Conservation (phyloP, 1,139 yeast genomes). For the Blastobotrys aristatus region DNA sequence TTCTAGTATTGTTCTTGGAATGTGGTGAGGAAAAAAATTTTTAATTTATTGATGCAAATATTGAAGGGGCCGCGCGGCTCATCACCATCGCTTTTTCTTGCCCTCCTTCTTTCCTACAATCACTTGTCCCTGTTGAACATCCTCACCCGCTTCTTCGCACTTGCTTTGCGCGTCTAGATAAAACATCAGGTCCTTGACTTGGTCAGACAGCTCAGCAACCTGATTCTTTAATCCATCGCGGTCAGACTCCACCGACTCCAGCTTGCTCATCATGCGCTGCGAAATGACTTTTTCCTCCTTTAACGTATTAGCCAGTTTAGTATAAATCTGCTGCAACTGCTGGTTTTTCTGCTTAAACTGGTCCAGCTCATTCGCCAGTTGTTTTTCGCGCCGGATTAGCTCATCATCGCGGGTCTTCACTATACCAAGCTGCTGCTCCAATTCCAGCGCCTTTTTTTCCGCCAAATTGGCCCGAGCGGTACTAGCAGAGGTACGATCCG, state of each 20-base stretch:
- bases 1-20: not conserved
- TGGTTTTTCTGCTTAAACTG: conserved; percentile 36
- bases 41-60: not conserved
- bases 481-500: conserved; percentile 32
- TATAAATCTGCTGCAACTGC: conserved; percentile 28
- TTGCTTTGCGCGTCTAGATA: conserved; percentile 69
- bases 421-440: conserved; percentile 2
- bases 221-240: conserved; percentile 45
- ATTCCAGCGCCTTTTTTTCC: conserved; percentile 20
- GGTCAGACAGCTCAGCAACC: conserved; percentile 45
- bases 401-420: conserved; percentile 15
- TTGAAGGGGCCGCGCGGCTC: conserved; percentile 5
- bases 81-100: conserved; percentile 6
- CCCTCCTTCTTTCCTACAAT: conserved; percentile 32
- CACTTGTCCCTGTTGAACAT: conserved; percentile 63
- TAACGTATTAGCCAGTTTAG: conserved; percentile 33
- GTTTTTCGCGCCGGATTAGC: conserved; percentile 7
- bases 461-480: conserved; percentile 38
- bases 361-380: conserved; percentile 27
- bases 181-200: conserved; percentile 77
- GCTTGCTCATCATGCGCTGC: conserved; percentile 35
- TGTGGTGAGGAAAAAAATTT: not conserved
- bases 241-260: conserved; percentile 44
- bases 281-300: conserved; percentile 50
- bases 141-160: conserved; percentile 63